Base-by-base conservation (phyloP, 2,329 filamentous ascomycete species). In the Coniochaeta sp. region DNA sequence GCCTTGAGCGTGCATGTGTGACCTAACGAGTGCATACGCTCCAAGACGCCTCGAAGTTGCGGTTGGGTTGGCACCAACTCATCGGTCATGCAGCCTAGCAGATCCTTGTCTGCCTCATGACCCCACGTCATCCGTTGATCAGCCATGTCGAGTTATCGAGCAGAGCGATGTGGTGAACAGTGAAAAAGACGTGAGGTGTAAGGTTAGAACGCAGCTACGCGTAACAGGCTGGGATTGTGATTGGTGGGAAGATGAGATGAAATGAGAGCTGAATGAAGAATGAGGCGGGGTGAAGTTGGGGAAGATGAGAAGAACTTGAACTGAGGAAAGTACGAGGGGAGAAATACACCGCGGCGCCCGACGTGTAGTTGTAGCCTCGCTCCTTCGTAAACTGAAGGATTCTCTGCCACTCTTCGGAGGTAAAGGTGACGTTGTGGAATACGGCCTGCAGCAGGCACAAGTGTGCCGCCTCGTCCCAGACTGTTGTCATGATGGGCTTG, bases 321-420 rank as follows among this genome's bases (percentile, higher is more conserved):
- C 34, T 40, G 31, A 57, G 56, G 22, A 57, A 60, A 26, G 59
- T 60, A 57, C 24, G 58, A 57, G 38, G 57, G 62, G 57, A 58
- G 17, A 60, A 67, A 59, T 77, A 79, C 76, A 74, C 70, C 38
- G 79, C 72, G 58, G 77, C 78, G 31, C 68, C 69, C 31, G 73
- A 68, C 3, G 72, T 73, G 58, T 77, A 79, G 0, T 64, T 64
- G 59, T 80, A 78, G 11, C 76, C 77, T 60, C 71, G 70, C 6
- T 58, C 31, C 3, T 34, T 16, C 3, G 72, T 66, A 5, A 62
- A 57, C 0, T 58, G 54, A 11, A 66, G 38, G 55, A 71, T 64
- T 24, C 56, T 61, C 1, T 67, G 63, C 69, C 69, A 71, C 61
- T 69, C 58, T 0, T 38, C n/a, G 0, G 58, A 40, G 14, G 38